Evolutionary conservation across 2,329 filamentous ascomycete genomes (phyloP).

Genomic region (Sporothrix phasma): DNA sequence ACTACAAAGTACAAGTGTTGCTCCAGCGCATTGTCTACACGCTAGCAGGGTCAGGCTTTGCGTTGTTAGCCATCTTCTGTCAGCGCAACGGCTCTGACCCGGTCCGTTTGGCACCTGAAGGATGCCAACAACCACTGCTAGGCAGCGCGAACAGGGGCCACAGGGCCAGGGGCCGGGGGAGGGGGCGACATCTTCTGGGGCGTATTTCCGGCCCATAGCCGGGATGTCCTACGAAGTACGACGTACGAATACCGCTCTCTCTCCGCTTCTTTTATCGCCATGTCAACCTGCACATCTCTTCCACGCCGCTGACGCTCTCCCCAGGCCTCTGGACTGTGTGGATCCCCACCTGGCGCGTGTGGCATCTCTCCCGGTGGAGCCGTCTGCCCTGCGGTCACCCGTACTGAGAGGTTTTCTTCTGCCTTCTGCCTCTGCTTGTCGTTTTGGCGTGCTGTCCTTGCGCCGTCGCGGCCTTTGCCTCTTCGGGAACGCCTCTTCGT

Average conservation of each 20-base stretch:
- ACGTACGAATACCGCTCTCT: too few species aligned
- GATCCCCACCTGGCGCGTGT: background rate
- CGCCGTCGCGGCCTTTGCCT: slow-evolving; percentile 3
- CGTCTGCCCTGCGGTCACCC: background rate
- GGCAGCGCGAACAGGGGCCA: too few species aligned
- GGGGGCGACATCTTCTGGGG: background rate
- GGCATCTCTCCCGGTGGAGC: background rate
- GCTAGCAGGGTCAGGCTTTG: background rate
- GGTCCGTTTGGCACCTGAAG: background rate
- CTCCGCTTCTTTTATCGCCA: background rate
- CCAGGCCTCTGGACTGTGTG: background rate
- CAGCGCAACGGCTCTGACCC: background rate
- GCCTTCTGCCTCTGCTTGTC: background rate
- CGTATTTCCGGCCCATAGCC: background rate
- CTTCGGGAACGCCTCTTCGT: background rate
- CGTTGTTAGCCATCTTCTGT: background rate
- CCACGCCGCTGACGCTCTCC: background rate
- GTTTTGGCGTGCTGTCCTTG: background rate
- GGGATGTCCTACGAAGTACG: too few species aligned
- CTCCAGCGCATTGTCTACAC: background rate
- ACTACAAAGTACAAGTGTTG: background rate
- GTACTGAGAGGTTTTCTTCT: slow-evolving; percentile 3
- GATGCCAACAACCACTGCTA: background rate
- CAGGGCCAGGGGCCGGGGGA: too few species aligned
- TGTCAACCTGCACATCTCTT: too few species aligned